These are phyloP conservation scores for Cicer pinnatifidum DNA, from an alignment of 306 rosid species.

Conservation along the genomic window DNA sequence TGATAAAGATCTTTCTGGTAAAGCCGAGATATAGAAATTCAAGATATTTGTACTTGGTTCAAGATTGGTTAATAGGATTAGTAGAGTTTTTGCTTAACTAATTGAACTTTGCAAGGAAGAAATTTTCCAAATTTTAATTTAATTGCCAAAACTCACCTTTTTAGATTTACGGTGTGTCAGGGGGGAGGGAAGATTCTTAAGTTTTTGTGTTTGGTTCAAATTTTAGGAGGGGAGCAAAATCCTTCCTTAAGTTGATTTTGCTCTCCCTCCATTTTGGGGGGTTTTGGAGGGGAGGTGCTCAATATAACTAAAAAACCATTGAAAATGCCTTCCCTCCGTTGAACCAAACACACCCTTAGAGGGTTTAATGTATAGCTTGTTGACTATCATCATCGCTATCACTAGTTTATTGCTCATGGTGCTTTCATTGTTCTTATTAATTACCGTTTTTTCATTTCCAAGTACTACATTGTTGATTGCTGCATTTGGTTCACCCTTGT, in stretches of 20 bases:
- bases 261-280: too few species aligned
- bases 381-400: neutral
- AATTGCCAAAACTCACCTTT: constrained; percentile 3
- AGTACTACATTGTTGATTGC: neutral
- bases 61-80: constrained; percentile 22
- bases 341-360: neutral
- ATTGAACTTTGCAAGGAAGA: constrained; percentile 19
- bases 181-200: too few species aligned
- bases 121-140: neutral
- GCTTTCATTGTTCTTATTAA: neutral
- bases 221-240: too few species aligned
- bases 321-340: too few species aligned
- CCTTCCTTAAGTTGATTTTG: too few species aligned
- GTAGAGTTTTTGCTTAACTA: neutral
- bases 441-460: constrained; percentile 29
- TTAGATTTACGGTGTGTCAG: too few species aligned
- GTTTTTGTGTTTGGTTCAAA: too few species aligned
- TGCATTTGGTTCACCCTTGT: neutral
- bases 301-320: too few species aligned
- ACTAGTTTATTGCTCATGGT: neutral
- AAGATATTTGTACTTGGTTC: neutral
- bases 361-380: neutral
- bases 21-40: constrained; percentile 34
- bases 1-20: constrained; percentile 17
- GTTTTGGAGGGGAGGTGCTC: too few species aligned